Evolutionary conservation across 2,329 filamentous ascomycete species (phyloP).

Genomic region (Alternaria rosae): DNA sequence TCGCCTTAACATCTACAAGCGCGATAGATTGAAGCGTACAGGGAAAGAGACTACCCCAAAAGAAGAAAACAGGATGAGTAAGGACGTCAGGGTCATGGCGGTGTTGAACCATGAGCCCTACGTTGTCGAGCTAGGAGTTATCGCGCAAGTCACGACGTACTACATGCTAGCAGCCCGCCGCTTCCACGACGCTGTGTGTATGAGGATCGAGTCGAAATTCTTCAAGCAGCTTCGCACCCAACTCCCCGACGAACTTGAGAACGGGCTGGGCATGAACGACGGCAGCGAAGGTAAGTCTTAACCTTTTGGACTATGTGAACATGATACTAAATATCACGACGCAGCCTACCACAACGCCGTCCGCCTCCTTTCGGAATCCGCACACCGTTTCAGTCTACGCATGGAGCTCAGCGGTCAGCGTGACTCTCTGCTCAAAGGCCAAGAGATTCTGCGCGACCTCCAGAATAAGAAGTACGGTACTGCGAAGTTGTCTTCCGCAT

Average conservation of each 20-base stretch:
- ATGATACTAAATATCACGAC: background rate
- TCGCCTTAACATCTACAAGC: slow-evolving; percentile 41
- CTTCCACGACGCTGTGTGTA: slow-evolving; percentile 64
- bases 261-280: slow-evolving; percentile 29
- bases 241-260: slow-evolving; percentile 36
- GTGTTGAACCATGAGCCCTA: slow-evolving; percentile 66
- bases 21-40: slow-evolving; percentile 20
- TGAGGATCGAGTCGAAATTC: slow-evolving; percentile 49
- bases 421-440: slow-evolving; percentile 21
- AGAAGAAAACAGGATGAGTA: slow-evolving; percentile 40
- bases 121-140: slow-evolving; percentile 66
- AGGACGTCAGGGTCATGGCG: slow-evolving; percentile 28
- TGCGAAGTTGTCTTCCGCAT: background rate
- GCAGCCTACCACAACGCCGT: slow-evolving; percentile 18
- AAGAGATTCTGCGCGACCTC: slow-evolving; percentile 20
- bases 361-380: slow-evolving; percentile 21
- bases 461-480: slow-evolving; percentile 27
- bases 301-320: background rate
- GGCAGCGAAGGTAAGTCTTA: slow-evolving; percentile 25
- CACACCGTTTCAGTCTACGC: slow-evolving; percentile 17
- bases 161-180: slow-evolving; percentile 71
- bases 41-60: slow-evolving; percentile 17
- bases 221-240: slow-evolving; percentile 33
- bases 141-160: slow-evolving; percentile 71
- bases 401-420: slow-evolving; percentile 14